Base-by-base conservation (phyloP, 768 basidiomycete genomes). In the Psilocybe subaeruginosa region DNA sequence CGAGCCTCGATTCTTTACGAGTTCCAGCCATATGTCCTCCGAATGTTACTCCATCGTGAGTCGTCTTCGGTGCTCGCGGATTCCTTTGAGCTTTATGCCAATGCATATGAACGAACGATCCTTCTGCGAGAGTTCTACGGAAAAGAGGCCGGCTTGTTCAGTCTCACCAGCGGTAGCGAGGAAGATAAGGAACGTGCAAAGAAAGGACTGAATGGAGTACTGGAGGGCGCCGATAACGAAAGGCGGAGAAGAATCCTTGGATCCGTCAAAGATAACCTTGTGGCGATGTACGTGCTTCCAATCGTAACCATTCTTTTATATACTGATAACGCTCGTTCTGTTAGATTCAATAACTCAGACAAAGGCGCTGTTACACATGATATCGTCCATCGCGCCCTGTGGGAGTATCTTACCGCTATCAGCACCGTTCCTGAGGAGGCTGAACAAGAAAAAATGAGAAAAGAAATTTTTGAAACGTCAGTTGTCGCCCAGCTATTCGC, bases 71-170 rank as follows among this genome's bases (percentile, higher is more conserved):
- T 94, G 7, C 80, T 98, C 9, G 91, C 94, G 1, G 95, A 97
- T 68, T 84, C 93, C 0, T 98, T 91, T 68, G 95, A 96, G 70
- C 82, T 96, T 0, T 91, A 94, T 68, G 84, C 90, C 6, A 93
- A 94, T 54, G 87, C 92, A 1, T 92, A 91, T 65, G 94, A 97
- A 68, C 85, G 93, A 17, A 83, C 89, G 0, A 78, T 93, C 19
- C 80, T 98, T 4, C 77, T 97, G 5, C 85, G 90, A 16, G 93
- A 95, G 62, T 94, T 97, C 64, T 98, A 95, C 65, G 95, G 95
- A 12, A 92, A 91, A 72, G 95, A 98, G 72, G 89, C 88, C 0
- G 78, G 82, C 2, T 75, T 98, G 31, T 94, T 97, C 73, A 79
- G 75, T 5, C 65, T 82, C 5, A 83, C 79, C 0, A 76, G 70